Evolutionary conservation across 805 yeast species (phyloP).

Genomic region (Hanseniaspora occidentalis): DNA sequence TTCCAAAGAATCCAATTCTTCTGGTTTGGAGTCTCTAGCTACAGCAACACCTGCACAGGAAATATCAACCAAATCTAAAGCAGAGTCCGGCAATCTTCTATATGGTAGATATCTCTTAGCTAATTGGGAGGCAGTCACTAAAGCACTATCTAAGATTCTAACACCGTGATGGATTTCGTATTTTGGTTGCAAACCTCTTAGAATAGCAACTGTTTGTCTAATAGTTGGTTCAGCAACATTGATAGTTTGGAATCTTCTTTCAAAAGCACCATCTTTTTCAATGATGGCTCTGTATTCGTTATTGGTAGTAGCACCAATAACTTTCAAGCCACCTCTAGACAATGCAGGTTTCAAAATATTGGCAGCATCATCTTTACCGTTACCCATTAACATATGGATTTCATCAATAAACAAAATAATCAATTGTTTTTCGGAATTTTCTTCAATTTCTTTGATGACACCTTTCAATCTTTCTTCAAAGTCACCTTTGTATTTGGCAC

Average conservation of each 20-base stretch:
- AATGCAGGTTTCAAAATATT: constrained; percentile 93
- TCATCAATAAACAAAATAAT: constrained; percentile 92
- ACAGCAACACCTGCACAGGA: constrained; percentile 96
- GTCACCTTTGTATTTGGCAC: constrained; percentile 98
- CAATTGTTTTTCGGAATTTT: constrained; percentile 52
- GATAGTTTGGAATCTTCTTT: constrained; percentile 94
- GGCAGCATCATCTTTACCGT: constrained; percentile 95
- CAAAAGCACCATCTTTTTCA: constrained; percentile 97
- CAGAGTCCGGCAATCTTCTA: constrained; percentile 93
- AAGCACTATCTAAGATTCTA: constrained; percentile 84
- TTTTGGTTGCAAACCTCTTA: constrained; percentile 90
- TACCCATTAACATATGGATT: constrained; percentile 99
- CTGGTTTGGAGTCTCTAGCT: constrained; percentile 96
- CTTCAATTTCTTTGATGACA: constrained; percentile 85
- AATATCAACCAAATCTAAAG: constrained; percentile 92
- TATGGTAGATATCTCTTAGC: constrained; percentile 92
- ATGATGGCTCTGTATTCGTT: constrained; percentile 87
- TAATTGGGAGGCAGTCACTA: constrained; percentile 86
- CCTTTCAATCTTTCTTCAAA: constrained; percentile 97
- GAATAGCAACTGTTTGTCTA: constrained; percentile 86
- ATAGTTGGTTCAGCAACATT: constrained; percentile 92
- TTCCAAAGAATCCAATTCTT: constrained; percentile 86
- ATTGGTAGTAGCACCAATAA: constrained; percentile 96
- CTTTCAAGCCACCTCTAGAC: constrained; percentile 92
- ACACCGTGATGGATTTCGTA: constrained; percentile 98